These are phyloP conservation scores for Diaporthe helianthi DNA, from an alignment of 2,329 filamentous ascomycete species.

Conservation along the genomic window DNA sequence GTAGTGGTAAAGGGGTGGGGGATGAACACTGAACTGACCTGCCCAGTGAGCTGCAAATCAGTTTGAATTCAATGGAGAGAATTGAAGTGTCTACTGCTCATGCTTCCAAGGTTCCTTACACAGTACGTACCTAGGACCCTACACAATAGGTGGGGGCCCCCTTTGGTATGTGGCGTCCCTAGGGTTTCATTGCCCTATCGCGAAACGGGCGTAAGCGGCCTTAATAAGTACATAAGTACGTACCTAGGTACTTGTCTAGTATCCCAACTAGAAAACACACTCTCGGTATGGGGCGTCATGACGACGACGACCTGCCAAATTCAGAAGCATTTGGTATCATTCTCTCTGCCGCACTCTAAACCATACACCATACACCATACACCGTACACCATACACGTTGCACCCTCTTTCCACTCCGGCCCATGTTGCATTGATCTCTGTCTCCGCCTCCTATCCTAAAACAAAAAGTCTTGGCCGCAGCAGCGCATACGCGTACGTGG, in stretches of 20 bases:
- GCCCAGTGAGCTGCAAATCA: constrained; percentile 26
- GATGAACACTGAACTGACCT: background rate
- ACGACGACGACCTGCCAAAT: constrained; percentile 32
- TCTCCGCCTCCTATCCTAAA: background rate
- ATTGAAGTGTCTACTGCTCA: background rate
- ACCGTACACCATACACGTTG: background rate
- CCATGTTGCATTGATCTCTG: constrained; percentile 26
- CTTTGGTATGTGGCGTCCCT: constrained; percentile 4
- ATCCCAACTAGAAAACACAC: no score
- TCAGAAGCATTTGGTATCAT: background rate
- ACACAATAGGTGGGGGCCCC: constrained; percentile 29
- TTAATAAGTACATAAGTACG: no score
- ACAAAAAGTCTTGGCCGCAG: constrained; percentile 24
- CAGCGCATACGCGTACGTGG: constrained; percentile 23
- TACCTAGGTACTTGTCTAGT: no score
- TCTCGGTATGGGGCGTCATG: constrained; percentile 21
- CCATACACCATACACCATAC: background rate
- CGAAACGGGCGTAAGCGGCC: background rate
- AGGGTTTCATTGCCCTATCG: background rate
- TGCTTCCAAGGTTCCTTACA: no score
- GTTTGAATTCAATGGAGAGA: constrained; percentile 9
- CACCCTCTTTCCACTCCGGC: background rate
- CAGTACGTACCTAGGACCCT: no score
- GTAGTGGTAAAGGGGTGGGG: background rate
- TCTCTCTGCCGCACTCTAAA: constrained; percentile 1